Percentiles rank a stretch among this genome's conserved stretches.
These are phyloP conservation scores for Parascedosporium putredinis DNA, from an alignment of 2,329 filamentous ascomycete species.

Conservation along the genomic window DNA sequence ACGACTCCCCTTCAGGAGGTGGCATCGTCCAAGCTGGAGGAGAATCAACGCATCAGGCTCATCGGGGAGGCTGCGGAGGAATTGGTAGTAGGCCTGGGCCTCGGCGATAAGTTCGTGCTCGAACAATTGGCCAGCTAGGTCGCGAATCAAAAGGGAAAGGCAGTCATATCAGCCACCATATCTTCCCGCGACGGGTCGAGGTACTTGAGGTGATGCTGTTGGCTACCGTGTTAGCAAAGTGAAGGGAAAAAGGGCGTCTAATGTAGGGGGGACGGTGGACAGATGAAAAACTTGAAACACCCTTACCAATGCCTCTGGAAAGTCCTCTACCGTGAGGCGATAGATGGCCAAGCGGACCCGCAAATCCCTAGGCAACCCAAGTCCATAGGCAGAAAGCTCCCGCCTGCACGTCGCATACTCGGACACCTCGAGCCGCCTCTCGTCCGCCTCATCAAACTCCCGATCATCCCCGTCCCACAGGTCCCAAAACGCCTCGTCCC, in stretches of 20 bases:
- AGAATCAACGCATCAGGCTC: constrained; percentile 41
- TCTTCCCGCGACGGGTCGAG: not conserved
- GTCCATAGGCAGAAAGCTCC: constrained; percentile 53
- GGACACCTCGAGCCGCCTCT: constrained; percentile 51
- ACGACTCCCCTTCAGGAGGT: constrained; percentile 52
- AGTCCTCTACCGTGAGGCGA: constrained; percentile 59
- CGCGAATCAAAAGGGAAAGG: constrained; percentile 73
- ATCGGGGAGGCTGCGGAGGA: constrained; percentile 38
- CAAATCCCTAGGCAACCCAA: constrained; percentile 68
- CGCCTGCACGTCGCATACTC: constrained; percentile 49
- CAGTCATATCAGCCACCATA: constrained; percentile 16
- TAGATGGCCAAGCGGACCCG: constrained; percentile 76
- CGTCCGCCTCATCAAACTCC: constrained; percentile 74
- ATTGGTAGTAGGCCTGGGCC: constrained; percentile 47
- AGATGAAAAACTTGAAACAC: too few relatives aligned
- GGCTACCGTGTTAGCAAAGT: constrained; percentile 7
- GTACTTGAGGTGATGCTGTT: constrained; percentile 5
- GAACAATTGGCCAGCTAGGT: constrained; percentile 43
- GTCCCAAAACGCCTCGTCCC: constrained; percentile 70
- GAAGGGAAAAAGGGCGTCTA: not conserved
- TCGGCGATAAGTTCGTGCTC: constrained; percentile 21
- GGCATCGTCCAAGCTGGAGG: constrained; percentile 55
- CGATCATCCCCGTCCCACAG: constrained; percentile 61
- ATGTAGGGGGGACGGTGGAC: too few relatives aligned
- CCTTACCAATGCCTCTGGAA: constrained; percentile 64